Evolutionary conservation across 805 yeast species (phyloP).

Genomic region (Starmerella sp.): DNA sequence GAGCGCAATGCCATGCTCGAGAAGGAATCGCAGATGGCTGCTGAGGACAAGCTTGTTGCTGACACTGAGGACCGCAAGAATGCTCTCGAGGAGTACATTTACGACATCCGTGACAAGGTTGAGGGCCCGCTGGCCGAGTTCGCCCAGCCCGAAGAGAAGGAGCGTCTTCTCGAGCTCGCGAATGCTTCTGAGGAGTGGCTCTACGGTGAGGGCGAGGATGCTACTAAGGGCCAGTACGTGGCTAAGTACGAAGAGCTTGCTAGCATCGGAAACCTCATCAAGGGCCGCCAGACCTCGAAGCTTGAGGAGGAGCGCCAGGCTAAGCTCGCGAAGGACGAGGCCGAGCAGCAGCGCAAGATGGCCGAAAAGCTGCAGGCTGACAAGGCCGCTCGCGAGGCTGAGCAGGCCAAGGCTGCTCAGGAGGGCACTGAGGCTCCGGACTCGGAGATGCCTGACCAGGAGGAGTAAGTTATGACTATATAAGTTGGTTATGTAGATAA

Average conservation of each 20-base stretch:
- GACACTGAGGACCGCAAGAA: conserved; percentile 99
- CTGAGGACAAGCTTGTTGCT: conserved; percentile 91
- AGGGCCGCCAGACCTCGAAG: conserved; percentile 87
- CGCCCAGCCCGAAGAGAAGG: conserved; percentile 86
- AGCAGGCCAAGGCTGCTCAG: conserved; percentile 29
- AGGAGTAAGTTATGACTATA: not conserved
- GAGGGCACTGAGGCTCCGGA: conserved; percentile 21
- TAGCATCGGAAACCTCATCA: conserved; percentile 83
- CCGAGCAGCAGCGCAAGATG: conserved; percentile 68
- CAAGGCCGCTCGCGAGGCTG: conserved; percentile 46
- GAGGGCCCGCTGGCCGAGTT: conserved; percentile 83
- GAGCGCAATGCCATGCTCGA: conserved; percentile 58
- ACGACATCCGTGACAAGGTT: conserved; percentile 91
- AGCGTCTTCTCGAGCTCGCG: conserved; percentile 58
- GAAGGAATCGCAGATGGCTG: conserved; percentile 70
- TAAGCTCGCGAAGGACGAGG: conserved; percentile 74
- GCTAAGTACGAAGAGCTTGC: conserved; percentile 98
- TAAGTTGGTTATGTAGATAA: not conserved
- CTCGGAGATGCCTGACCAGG: conserved; percentile 21
- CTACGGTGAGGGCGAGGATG: conserved; percentile 93
- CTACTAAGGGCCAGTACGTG: conserved; percentile 90
- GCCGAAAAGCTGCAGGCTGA: conserved; percentile 75
- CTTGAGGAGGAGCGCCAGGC: conserved; percentile 94
- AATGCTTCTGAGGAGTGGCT: conserved; percentile 94
- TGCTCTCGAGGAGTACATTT: conserved; percentile 95